Base-by-base conservation (phyloP, 352 stramenopile genomes). In the Blastocystis sp. region DNA sequence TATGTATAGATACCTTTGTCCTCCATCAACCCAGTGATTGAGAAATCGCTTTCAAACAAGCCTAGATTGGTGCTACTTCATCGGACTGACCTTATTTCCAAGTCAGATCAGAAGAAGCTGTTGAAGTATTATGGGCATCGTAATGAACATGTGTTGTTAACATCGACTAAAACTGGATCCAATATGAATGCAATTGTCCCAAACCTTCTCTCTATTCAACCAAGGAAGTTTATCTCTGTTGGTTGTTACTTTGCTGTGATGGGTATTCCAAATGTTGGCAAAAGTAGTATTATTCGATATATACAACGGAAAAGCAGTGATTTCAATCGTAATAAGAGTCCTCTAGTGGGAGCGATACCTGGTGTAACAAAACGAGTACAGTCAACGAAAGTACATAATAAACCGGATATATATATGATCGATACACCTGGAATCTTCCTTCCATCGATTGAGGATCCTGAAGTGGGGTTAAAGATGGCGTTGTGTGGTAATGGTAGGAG, bases 191-290 rank as follows among this genome's bases (percentile, higher is more conserved):
- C 73, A 11, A 84, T 84, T 30, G 42, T 84, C 24, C 73, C 73
- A 2, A 68, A 44, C 17, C 53, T 84, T 27, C 44, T 84, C 22
- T 66, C 73, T 0, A 68, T 84, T 1, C 51, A 64, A 57, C 19
- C 64, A 27, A 64, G 53, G 17, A 53, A 56, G 22, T 84, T 84
- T 51, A 42, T 64, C 7, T 84, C 73, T 30, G 53, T 84, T 68
- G 78, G 78, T 17, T 62, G 78, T 40, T 89, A 89, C 27, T 89
- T 79, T 53, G 66, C 66, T 93, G 93, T 96, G 33, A 92, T 95
- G 3, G 94, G 94, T 11, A 95, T 96, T 76, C 94, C 94, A 17
- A 96, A 96, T 89, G 94, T 96, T n/a, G 94, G 94, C 75, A 96
- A 96, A 87, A 95, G 92, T 30, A 96, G 93, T 4, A 93, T 96